Evolutionary conservation across 805 yeast species (phyloP).

Genomic region (Ogataea chonburiensis): DNA sequence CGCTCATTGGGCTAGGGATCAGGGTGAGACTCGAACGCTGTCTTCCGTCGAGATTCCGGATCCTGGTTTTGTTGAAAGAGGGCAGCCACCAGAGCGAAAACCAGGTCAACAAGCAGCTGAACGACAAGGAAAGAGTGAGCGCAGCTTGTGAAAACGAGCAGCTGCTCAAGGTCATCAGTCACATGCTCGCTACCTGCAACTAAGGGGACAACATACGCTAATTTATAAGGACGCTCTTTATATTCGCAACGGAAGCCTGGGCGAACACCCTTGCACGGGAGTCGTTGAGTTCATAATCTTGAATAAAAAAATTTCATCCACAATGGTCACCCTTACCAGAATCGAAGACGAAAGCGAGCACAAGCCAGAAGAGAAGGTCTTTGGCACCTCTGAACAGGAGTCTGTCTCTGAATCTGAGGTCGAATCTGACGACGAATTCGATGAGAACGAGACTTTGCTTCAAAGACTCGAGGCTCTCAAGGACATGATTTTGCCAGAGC

Average conservation of each 20-base stretch:
- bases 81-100: slow-evolving; percentile 95
- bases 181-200: slow-evolving; percentile 83
- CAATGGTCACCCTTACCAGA: slow-evolving; percentile 75
- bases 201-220: too few relatives aligned
- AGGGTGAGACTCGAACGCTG: slow-evolving; percentile 88
- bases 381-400: slow-evolving; percentile 32
- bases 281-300: neutral
- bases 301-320: slow-evolving; percentile 16
- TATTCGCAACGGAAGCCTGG: too few relatives aligned
- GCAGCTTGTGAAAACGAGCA: slow-evolving; percentile 99
- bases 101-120: slow-evolving; percentile 94
- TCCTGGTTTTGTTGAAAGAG: slow-evolving; percentile 75
- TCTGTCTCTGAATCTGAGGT: slow-evolving; percentile 46
- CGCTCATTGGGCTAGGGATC: slow-evolving; percentile 92
- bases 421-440: slow-evolving; percentile 71
- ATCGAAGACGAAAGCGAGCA: slow-evolving; percentile 52
- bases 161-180: slow-evolving; percentile 81
- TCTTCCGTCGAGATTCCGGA: slow-evolving; percentile 79
- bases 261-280: slow-evolving; percentile 7
- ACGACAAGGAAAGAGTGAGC: slow-evolving; percentile 96
- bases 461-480: slow-evolving; percentile 91
- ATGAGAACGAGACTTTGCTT: slow-evolving; percentile 76
- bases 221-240: too few relatives aligned
- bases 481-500: slow-evolving; percentile 87
- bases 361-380: slow-evolving; percentile 29